Evolutionary conservation across 108 stramenopile genomes (phyloP), one percentile per base, ranked within the genome.

Genomic region (Thalassiosira profunda): DNA sequence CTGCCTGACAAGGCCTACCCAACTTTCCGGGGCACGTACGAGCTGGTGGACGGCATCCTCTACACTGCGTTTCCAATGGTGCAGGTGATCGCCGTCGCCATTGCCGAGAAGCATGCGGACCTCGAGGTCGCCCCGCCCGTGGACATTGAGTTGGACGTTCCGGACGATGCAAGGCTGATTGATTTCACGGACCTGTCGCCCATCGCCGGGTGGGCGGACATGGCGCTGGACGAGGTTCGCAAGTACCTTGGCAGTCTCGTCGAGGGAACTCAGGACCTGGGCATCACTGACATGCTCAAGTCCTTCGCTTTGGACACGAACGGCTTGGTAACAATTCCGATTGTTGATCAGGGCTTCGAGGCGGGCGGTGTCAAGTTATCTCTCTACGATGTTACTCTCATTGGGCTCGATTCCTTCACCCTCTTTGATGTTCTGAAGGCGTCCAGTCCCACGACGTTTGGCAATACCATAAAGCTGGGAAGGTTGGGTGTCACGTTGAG

Each of bases 371-470:
- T 73, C 1, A 36, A 34, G 35, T 60, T 86, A 11, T 63, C 71
- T 29, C 9, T 87, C 18, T 67, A 65, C 30, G 74, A 82, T 58
- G 61, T 85, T 9, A 49, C 70, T 15, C 51, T 90, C 45, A 20
- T 56, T 25, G 89, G 89, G 17, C 54, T 90, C 10, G 86, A 90
- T 60, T 81, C 82, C 0, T 70, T 90, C 29, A 51, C 77, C 15
- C 11, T 38, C 9, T 74, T 87, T 40, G 55, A 81, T 23, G 54
- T 82, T 0, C 30, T 90, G 6, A 72, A 85, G 33, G 43, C 58
- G 14, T 63, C 83, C 37, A 76, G 76, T 15, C 53, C 84, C 4
- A 72, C 75, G 38, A 85, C 76, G 8, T 46, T 90, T 23, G 53
- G 58, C 48, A 87, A 87, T 53, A 61, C 48, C 11, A 33, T 82